Base-by-base conservation (phyloP, 352 stramenopile species). In the Globisporangium polare region DNA sequence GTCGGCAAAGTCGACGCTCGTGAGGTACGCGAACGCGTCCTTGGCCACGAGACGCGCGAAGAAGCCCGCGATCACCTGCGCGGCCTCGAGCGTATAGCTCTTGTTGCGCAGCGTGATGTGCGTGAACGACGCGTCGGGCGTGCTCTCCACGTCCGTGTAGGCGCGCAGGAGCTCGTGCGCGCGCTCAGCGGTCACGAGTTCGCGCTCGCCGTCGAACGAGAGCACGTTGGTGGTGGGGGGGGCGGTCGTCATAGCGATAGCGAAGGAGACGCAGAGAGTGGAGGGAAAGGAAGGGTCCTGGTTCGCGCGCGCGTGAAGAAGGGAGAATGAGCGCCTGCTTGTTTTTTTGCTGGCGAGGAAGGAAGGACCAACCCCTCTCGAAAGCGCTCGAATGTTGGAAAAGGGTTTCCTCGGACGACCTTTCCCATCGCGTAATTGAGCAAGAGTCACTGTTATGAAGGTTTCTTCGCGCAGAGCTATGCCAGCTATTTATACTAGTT, bases 31-130 rank as follows among this genome's bases (percentile, higher is more conserved):
- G 53, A 93, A 88, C 46, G 80, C 79, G n/a, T 74, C 76, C 35
- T 67, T 70, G 9, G 66, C 66, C 29, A 73, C 66, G 35, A 95
- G 66, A 1, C 68, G 70, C 55, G 67, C 64, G 60, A 95, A 84
- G 53, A 92, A 90, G n/a, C 66, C 65, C 0, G 86, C 84, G 56
- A 95, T 83, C 41, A 94, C 80, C 24, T 78, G 74, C 35, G 86
- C 84, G 0, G 86, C 86, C 53, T 78, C 84, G 39, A 95, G 60
- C 33, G 83, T 92, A 77, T 92, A 94, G 77, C 84, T 94, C 78
- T 95, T 95, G 75, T 95, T 92, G 63, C 86, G 84, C 66, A 95
- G 77, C 63, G 86, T 90, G 49, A 95, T 88, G 69, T 90, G 83
- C 57, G 79, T 82, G 71, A 91, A 95, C 26, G 67, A 52, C 54